Conservation (phyloP, 495 filamentous ascomycete species). For the Astrothelium subdiscretum region DNA sequence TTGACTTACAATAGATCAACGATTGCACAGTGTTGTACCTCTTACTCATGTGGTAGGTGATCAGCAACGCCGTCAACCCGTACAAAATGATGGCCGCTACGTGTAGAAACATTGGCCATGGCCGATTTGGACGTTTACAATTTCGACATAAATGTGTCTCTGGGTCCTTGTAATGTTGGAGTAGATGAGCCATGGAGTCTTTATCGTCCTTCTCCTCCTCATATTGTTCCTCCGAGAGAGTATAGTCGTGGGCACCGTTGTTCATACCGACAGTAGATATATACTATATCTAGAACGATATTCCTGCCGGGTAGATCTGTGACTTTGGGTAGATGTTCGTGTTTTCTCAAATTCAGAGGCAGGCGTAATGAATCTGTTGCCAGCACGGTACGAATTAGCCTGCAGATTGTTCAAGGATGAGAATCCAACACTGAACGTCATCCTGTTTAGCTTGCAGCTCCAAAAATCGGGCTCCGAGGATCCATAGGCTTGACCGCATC, state of each 20-base stretch:
- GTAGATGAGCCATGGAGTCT: not conserved
- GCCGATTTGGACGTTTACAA: not conserved
- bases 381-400: not conserved
- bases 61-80: not conserved
- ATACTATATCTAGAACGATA: not conserved
- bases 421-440: not conserved
- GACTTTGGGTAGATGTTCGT: not conserved
- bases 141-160: not conserved
- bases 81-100: not conserved
- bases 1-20: constrained; percentile 3
- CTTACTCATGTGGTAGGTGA: constrained; percentile 1
- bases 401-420: not conserved
- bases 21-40: not conserved
- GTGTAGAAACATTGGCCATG: constrained; percentile 1
- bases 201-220: not conserved
- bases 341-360: not conserved
- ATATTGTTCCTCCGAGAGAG: not conserved
- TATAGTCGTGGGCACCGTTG: not conserved
- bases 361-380: not conserved
- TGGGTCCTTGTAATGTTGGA: not conserved
- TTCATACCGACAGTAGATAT: not conserved
- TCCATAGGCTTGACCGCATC: not conserved
- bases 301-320: not conserved
- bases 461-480: not conserved
- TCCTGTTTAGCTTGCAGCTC: constrained; percentile 2